These are phyloP conservation scores for Scenedesmus sp. DNA, from an alignment of 163 green algal genomes.

Conservation along the genomic window DNA sequence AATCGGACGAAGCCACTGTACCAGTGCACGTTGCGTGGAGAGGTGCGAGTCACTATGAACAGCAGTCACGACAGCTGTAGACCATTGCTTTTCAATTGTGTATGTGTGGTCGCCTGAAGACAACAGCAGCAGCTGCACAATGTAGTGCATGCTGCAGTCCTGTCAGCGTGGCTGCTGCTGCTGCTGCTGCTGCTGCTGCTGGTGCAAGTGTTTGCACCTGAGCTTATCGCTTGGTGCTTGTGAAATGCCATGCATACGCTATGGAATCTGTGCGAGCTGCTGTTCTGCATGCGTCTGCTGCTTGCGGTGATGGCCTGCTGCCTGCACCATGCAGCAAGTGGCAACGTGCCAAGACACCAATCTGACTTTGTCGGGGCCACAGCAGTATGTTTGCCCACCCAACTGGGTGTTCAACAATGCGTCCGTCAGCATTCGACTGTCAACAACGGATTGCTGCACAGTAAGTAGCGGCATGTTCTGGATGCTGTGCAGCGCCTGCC, in stretches of 20 bases:
- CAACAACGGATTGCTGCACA: background rate
- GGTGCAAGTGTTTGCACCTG: background rate
- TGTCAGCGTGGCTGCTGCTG: background rate
- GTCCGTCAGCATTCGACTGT: background rate
- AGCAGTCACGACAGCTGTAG: background rate
- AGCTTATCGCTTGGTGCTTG: too few relatives aligned
- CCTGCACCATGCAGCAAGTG: background rate
- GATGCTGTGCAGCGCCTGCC: too few relatives aligned
- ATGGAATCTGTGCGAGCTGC: too few relatives aligned
- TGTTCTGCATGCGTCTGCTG: background rate
- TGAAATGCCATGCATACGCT: too few relatives aligned
- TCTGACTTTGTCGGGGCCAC: background rate
- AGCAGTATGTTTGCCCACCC: background rate
- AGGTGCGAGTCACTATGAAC: background rate
- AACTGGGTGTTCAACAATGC: background rate
- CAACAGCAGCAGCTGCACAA: too few relatives aligned
- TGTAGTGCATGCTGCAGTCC: background rate
- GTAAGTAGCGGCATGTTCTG: background rate
- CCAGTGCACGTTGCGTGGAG: background rate
- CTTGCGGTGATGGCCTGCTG: background rate
- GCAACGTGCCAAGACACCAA: background rate
- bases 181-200: background rate
- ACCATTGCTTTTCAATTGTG: too few relatives aligned
- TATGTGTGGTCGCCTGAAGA: too few relatives aligned
- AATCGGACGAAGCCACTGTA: background rate